Base-by-base conservation (phyloP, 768 basidiomycete genomes). In the Thelephora aurantiotincta region DNA sequence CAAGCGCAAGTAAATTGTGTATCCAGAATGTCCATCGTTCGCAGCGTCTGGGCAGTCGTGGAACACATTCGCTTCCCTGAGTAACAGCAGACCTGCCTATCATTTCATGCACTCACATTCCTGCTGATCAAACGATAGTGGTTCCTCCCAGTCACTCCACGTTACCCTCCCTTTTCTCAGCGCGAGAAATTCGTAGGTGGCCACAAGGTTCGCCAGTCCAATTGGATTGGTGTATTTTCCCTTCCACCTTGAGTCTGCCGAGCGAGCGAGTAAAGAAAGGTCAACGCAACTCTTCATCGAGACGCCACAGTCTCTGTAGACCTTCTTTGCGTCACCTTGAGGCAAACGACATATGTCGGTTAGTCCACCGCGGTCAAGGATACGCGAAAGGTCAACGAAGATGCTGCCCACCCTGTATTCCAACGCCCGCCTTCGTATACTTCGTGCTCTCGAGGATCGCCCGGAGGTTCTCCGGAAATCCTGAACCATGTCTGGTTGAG, bases 361-460 rank as follows among this genome's bases (percentile, higher is more conserved):
- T 30, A 30, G 26, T 30, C 26, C 26, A 30, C 9, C 26, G 47
- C n/a, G 50, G 41, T 38, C 43, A 48, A 34, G 35, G 44, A 14
- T 6, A 26, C 13, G n/a, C 30, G 14, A 1, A 5, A 12, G 18
- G 19, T 38, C 30, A 30, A 18, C 6, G 43, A 14, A 41, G 33
- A 45, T 11, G 26, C 23, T 44, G 57, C 52, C 47, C 54, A 81
- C 86, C 57, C 64, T 77, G 77, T n/a, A 88, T 86, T 20, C 69
- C 78, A 45, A 86, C 82, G 18, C 87, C 87, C 6, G 74, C 72
- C 61, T 89, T 89, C 50, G 71, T 59, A 46, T 75, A 69, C n/a
- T 58, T 57, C 0, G 75, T 60, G 48, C 77, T 70, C 49, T 66
- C 66, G 12, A 89, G 69, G 23, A 89, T 51, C 2, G 66, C 55